Evolutionary conservation across 805 yeast species (phyloP).

Genomic region (Suhomyces pyralidae): DNA sequence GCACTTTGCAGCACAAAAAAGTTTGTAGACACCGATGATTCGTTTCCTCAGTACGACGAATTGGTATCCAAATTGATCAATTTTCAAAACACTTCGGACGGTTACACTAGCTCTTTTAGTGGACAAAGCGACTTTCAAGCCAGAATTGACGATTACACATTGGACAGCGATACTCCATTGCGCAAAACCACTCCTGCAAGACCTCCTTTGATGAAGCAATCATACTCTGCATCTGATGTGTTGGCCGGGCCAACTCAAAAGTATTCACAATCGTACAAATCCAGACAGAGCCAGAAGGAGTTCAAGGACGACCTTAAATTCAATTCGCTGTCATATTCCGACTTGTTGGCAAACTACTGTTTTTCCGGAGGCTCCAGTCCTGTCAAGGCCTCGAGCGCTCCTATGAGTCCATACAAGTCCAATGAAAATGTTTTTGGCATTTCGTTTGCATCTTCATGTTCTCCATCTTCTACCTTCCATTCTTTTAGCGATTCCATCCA

Average conservation of each 20-base stretch:
- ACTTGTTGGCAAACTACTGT: conserved; percentile 34
- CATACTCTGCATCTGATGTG: conserved; percentile 19
- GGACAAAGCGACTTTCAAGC: conserved; percentile 1
- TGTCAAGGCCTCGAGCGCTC: conserved; percentile 1
- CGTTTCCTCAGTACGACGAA: conserved; percentile 20
- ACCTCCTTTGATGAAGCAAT: conserved; percentile 17
- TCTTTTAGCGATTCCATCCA: conserved; percentile 33
- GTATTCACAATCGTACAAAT: conserved; percentile 28
- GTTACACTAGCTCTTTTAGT: neutral
- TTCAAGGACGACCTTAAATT: conserved; percentile 13
- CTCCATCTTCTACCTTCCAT: conserved; percentile 34
- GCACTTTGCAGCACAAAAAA: neutral
- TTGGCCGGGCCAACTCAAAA: conserved; percentile 13
- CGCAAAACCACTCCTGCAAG: conserved; percentile 9
- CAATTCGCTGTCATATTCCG: conserved; percentile 28
- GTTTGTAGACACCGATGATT: conserved; percentile 3
- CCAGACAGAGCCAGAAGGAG: conserved; percentile 9
- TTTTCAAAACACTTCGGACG: conserved; percentile 9
- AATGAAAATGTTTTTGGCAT: conserved; percentile 7
- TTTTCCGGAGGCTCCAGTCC: conserved; percentile 25
- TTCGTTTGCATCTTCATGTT: conserved; percentile 12
- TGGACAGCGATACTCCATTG: conserved; percentile 6
- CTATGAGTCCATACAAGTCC: neutral
- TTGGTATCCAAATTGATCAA: conserved; percentile 19
- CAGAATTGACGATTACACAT: conserved; percentile 2